phyloP scores from a whole-genome alignment of 2,329 filamentous ascomycete genomes.

The Monilinia laxa region DNA sequence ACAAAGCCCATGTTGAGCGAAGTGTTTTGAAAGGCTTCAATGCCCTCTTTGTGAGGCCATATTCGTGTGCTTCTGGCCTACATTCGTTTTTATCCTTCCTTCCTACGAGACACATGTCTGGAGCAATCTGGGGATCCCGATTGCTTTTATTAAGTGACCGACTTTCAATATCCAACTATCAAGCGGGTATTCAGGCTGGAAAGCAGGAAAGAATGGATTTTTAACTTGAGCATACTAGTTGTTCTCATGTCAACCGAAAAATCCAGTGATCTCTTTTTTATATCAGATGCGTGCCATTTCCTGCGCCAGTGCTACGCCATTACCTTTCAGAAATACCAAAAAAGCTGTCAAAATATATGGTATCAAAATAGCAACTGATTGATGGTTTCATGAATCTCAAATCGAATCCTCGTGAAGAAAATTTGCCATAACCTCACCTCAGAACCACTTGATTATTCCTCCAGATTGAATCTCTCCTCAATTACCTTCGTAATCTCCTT shows the following conservation, averaged over 20 bases:
- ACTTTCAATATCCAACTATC: background rate
- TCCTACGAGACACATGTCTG: too few relatives aligned
- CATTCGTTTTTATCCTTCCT: too few relatives aligned
- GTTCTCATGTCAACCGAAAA: background rate
- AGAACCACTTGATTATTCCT: slow-evolving; percentile 5
- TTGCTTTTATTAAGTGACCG: background rate
- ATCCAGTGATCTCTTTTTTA: background rate
- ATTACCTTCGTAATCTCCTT: slow-evolving; percentile 67
- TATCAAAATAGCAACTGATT: background rate
- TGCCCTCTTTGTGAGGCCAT: too few relatives aligned
- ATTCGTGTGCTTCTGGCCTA: too few relatives aligned
- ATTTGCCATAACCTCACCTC: background rate
- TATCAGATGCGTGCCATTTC: background rate
- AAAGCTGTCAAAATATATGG: background rate
- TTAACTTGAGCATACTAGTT: background rate
- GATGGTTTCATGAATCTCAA: background rate
- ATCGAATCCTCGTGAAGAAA: background rate
- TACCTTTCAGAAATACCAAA: background rate
- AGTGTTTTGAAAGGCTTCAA: too few relatives aligned
- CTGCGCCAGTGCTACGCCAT: background rate
- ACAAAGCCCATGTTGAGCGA: too few relatives aligned
- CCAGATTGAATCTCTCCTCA: slow-evolving; percentile 47
- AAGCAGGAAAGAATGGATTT: background rate
- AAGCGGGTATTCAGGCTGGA: background rate
- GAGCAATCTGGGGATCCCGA: background rate